A percentile compares a stretch with the other conserved stretches of the same genome.
Evolutionary conservation across 2,329 filamentous ascomycete genomes (phyloP).

Genomic region (Aspergillus amoenus): DNA sequence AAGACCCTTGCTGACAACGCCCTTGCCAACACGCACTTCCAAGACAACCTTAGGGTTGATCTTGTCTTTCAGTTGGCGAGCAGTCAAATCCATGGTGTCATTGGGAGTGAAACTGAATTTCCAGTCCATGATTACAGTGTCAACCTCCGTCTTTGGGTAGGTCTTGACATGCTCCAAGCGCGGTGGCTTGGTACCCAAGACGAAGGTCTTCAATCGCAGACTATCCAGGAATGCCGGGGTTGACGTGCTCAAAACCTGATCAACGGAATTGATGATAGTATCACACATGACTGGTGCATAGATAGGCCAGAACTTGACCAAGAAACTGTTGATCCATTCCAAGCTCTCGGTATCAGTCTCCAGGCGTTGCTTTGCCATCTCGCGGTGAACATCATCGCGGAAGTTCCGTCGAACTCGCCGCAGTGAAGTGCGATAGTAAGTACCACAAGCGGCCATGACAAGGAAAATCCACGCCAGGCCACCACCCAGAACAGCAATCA

Average conservation of each 20-base stretch:
- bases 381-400: constrained; percentile 86
- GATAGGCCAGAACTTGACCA: constrained; percentile 99
- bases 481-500: constrained; percentile 83
- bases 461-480: constrained; percentile 91
- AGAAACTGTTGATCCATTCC: constrained; percentile 98
- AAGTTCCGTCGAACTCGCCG: constrained; percentile 93
- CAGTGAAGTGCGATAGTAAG: constrained; percentile 94
- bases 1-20: constrained; percentile 92
- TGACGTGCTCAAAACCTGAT: constrained; percentile 90
- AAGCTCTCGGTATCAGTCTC: constrained; percentile 90
- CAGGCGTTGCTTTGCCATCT: constrained; percentile 80
- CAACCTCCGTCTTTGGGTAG: constrained; percentile 91
- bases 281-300: constrained; percentile 92
- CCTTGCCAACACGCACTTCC: constrained; percentile 92
- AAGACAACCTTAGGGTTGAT: constrained; percentile 95
- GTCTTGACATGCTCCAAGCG: constrained; percentile 97
- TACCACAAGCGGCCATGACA: constrained; percentile 86
- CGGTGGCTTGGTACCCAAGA: constrained; percentile 90
- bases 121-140: constrained; percentile 98
- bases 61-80: constrained; percentile 87
- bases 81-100: constrained; percentile 87
- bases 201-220: constrained; percentile 88
- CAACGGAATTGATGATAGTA: constrained; percentile 88
- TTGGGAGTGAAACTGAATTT: constrained; percentile 99
- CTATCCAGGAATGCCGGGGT: constrained; percentile 93